A percentile compares a stretch with the other conserved stretches of the same genome.
Conservation (phyloP, 192 early-diverging fungal species). For the Entomortierella parvispora region DNA sequence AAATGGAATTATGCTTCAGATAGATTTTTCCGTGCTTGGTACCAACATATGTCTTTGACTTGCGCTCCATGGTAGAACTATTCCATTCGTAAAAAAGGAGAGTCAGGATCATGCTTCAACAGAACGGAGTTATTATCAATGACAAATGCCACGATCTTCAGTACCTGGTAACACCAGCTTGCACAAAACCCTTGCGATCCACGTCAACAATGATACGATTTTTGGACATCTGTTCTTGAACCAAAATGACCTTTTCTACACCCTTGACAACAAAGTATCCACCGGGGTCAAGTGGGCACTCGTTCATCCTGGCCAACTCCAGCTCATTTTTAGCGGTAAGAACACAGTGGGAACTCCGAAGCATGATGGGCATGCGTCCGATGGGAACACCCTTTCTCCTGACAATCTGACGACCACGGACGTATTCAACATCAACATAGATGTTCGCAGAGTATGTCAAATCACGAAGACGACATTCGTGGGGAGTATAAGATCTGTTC, state of each 20-base stretch:
- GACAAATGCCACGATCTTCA: not conserved
- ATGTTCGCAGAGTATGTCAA: constrained; percentile 95
- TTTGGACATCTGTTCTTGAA: constrained; percentile 98
- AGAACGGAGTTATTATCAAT: not conserved
- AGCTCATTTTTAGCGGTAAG: constrained; percentile 79
- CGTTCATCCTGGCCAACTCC: constrained; percentile 87
- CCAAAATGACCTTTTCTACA: constrained; percentile 96
- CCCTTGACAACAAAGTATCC: constrained; percentile 98
- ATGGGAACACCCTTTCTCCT: constrained; percentile 84
- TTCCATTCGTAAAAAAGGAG: too few relatives aligned
- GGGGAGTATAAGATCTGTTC: constrained; percentile 84
- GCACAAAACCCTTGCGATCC: constrained; percentile 83
- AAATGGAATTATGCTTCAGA: constrained; percentile 91
- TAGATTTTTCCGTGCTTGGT: constrained; percentile 74
- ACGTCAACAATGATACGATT: constrained; percentile 96
- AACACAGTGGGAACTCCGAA: constrained; percentile 86
- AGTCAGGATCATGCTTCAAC: too few relatives aligned
- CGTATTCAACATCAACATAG: constrained; percentile 93
- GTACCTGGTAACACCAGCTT: constrained; percentile 85
- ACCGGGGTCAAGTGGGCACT: constrained; percentile 97
- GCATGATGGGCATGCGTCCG: constrained; percentile 97
- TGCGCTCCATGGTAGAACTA: constrained; percentile 92
- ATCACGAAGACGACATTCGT: constrained; percentile 96
- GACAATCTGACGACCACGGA: constrained; percentile 82
- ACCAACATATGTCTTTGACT: constrained; percentile 90